A percentile compares a stretch with the other conserved stretches of the same genome.
phyloP scores from a whole-genome alignment of 1,284 basidiomycete genomes.

The Puccinia horiana region DNA sequence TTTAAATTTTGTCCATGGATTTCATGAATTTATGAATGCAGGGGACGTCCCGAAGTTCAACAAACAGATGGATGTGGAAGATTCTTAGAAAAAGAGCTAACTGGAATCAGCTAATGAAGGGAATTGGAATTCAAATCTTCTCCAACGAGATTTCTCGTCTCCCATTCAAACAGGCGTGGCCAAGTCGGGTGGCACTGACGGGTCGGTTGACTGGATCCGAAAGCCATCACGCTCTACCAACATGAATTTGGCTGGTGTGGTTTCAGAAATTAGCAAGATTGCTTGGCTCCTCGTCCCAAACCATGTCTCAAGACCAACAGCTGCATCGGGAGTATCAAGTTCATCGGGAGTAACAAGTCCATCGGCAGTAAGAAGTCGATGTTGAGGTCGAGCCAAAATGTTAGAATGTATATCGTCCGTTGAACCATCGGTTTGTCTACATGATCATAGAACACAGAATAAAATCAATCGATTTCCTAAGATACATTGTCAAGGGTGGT shows the following conservation, averaged over 20 bases:
- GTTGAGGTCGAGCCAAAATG: slow-evolving; percentile 35
- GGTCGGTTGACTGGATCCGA: neutral
- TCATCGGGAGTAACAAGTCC: no score
- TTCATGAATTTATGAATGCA: no score
- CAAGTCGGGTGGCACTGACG: neutral
- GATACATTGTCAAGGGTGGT: no score
- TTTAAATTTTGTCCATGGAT: no score
- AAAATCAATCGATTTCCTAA: neutral
- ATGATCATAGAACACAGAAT: neutral
- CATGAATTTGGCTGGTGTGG: neutral
- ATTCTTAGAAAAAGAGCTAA: no score
- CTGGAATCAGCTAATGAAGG: neutral
- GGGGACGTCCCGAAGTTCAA: no score
- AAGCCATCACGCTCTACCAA: slow-evolving; percentile 34
- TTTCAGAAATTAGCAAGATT: neutral
- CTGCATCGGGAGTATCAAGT: neutral
- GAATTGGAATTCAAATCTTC: neutral
- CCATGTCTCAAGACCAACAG: neutral
- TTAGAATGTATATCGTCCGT: slow-evolving; percentile 11
- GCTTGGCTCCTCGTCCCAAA: slow-evolving; percentile 26
- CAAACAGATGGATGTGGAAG: no score
- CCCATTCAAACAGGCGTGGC: slow-evolving; percentile 24
- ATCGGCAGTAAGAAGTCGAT: no score
- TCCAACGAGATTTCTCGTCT: slow-evolving; percentile 20
- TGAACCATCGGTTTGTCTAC: slow-evolving; percentile 1